Percentiles rank a stretch among this genome's conserved stretches.
Evolutionary conservation across 495 filamentous ascomycete species (phyloP).

Genomic region (Trichoderma asperelloides): DNA sequence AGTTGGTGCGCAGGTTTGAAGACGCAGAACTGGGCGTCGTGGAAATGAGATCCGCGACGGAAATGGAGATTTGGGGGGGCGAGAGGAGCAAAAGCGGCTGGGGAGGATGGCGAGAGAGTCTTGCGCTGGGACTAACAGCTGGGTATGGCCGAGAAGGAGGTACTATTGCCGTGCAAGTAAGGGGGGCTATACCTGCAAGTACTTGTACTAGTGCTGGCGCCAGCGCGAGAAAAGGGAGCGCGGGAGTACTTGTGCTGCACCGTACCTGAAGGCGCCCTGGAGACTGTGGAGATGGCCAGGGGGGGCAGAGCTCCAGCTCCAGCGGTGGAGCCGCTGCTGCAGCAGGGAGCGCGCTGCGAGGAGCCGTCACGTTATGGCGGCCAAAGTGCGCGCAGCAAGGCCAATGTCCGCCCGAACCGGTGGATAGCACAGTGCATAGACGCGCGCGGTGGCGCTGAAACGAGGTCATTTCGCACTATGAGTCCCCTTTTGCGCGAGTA

Average conservation of each 20-base stretch:
- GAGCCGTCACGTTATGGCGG: conserved; percentile 6
- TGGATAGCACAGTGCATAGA: background rate
- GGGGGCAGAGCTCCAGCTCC: background rate
- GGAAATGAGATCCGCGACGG: conserved; percentile 8
- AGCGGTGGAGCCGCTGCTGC: background rate
- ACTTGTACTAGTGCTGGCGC: background rate
- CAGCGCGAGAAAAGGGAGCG: conserved; percentile 5
- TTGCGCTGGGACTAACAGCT: background rate
- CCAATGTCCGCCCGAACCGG: background rate
- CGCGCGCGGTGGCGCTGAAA: background rate
- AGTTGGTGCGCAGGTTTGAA: conserved; percentile 4
- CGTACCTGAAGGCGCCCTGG: conserved; percentile 4
- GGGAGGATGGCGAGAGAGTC: background rate
- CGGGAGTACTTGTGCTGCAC: background rate
- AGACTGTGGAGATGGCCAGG: conserved; percentile 5
- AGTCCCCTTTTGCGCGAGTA: background rate
- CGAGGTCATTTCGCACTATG: background rate
- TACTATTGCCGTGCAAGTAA: conserved; percentile 3
- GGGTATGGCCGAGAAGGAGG: conserved; percentile 2
- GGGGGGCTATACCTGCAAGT: background rate
- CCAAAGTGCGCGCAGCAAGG: background rate
- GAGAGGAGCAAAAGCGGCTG: conserved; percentile 5
- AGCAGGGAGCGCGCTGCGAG: conserved; percentile 5
- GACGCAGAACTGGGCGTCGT: conserved; percentile 5
- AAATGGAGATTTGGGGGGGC: conserved; percentile 6